Conservation (phyloP, 352 stramenopile genomes). For the Halophytophthora polymorphica region DNA sequence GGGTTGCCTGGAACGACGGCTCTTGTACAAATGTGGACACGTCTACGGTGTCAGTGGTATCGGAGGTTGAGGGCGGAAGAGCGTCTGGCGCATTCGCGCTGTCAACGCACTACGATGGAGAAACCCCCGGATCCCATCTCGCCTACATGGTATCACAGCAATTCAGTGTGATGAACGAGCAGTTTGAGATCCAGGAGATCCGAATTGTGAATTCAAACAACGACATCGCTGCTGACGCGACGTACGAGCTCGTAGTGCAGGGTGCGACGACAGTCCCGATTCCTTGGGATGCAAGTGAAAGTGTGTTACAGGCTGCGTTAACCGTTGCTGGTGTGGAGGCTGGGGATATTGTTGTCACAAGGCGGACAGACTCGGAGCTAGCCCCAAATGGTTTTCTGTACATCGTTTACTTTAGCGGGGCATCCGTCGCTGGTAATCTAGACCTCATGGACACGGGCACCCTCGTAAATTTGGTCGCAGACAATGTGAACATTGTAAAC, state of each 20-base stretch:
- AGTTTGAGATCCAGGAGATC: conserved; percentile 69
- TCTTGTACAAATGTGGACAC: conserved; percentile 7
- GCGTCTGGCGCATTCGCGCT: conserved; percentile 37
- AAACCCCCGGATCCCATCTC: conserved; percentile 35
- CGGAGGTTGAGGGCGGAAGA: conserved; percentile 23
- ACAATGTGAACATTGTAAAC: conserved; percentile 30
- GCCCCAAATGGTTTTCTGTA: conserved; percentile 68
- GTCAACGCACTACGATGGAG: conserved; percentile 50
- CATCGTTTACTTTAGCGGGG: conserved; percentile 69
- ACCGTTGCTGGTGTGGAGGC: conserved; percentile 4
- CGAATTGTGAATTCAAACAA: conserved; percentile 41
- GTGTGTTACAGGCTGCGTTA: conserved; percentile 36
- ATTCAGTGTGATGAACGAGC: conserved; percentile 69
- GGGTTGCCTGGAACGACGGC: conserved; percentile 2
- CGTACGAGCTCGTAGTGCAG: conserved; percentile 40
- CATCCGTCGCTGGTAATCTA: conserved; percentile 36
- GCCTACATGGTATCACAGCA: conserved; percentile 61
- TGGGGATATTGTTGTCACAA: conserved; percentile 53
- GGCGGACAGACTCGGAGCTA: conserved; percentile 30
- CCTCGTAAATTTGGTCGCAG: conserved; percentile 23
- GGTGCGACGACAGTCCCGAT: conserved; percentile 36
- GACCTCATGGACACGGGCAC: conserved; percentile 19
- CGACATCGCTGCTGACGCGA: conserved; percentile 29
- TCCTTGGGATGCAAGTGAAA: conserved; percentile 57
- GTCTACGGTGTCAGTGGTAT: conserved; percentile 14